Evolutionary conservation across 2,329 filamentous ascomycete species (phyloP).

Genomic region (Talaromyces sp.): DNA sequence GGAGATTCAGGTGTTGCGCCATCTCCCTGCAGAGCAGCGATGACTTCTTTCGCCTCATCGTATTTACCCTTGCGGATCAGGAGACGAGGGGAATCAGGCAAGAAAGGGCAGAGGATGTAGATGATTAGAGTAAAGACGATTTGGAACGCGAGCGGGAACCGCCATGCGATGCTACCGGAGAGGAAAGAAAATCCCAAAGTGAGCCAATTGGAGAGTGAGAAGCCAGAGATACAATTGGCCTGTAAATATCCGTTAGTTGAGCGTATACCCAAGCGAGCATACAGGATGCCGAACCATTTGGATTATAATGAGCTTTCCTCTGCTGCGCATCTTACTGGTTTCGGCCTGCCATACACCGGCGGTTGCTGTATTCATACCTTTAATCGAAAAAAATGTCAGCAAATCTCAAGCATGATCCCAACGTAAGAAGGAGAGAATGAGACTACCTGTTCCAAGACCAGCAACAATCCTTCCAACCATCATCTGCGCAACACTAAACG

Average conservation of each 20-base stretch:
- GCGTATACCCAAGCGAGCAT: not conserved
- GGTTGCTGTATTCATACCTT: slow-evolving; percentile 42
- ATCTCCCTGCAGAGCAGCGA: slow-evolving; percentile 20
- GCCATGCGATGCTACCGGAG: slow-evolving; percentile 36
- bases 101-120: slow-evolving; percentile 35
- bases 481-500: slow-evolving; percentile 44
- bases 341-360: slow-evolving; percentile 48
- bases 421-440: slow-evolving; percentile 17
- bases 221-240: slow-evolving; percentile 48
- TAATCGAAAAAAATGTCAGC: not conserved
- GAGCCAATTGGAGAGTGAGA: slow-evolving; percentile 48
- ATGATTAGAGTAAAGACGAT: slow-evolving; percentile 42
- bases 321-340: slow-evolving; percentile 37
- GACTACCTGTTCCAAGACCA: slow-evolving; percentile 45
- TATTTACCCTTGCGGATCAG: slow-evolving; percentile 39
- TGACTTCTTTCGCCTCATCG: slow-evolving; percentile 39
- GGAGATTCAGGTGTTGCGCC: slow-evolving; percentile 11
- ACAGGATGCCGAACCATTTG: slow-evolving; percentile 25
- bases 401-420: not conserved
- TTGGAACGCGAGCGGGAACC: slow-evolving; percentile 44
- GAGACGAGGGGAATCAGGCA: slow-evolving; percentile 47
- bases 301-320: slow-evolving; percentile 26
- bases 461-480: slow-evolving; percentile 49
- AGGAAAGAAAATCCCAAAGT: slow-evolving; percentile 42
- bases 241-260: slow-evolving; percentile 39